These are phyloP conservation scores for Ophiostoma sp. DNA, from an alignment of 2,329 filamentous ascomycete species.

Conservation along the genomic window DNA sequence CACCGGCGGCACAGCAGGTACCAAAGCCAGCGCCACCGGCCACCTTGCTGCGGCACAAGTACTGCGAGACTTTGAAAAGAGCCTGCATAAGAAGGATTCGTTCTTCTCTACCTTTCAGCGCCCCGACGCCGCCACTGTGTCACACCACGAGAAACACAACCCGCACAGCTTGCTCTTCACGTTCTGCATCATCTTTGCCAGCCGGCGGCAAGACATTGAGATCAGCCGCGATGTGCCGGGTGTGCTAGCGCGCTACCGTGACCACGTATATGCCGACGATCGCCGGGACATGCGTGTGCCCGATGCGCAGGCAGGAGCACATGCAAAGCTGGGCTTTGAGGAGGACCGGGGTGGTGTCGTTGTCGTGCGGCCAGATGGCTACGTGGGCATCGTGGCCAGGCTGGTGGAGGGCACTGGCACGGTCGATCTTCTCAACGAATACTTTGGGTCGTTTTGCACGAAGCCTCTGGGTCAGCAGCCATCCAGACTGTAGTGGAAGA, in stretches of 20 bases:
- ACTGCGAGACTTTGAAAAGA: conserved; percentile 62
- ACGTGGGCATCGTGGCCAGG: conserved; percentile 70
- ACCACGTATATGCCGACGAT: conserved; percentile 84
- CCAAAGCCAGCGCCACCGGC: conserved; percentile 49
- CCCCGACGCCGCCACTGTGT: conserved; percentile 55
- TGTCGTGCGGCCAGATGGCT: conserved; percentile 80
- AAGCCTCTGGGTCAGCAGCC: conserved; percentile 47
- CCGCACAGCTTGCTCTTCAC: conserved; percentile 81
- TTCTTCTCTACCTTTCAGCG: conserved; percentile 67
- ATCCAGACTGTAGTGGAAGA: conserved; percentile 35
- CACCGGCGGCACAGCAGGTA: background rate
- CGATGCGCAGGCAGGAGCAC: conserved; percentile 65
- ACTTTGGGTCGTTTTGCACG: conserved; percentile 68
- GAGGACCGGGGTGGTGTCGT: conserved; percentile 70
- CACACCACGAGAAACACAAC: conserved; percentile 75
- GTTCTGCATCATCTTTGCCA: conserved; percentile 68
- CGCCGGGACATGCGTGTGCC: conserved; percentile 65
- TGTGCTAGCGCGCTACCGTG: conserved; percentile 66
- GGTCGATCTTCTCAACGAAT: conserved; percentile 71
- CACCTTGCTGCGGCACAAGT: conserved; percentile 54
- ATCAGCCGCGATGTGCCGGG: conserved; percentile 65
- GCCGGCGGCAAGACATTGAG: conserved; percentile 62
- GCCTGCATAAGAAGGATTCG: conserved; percentile 59
- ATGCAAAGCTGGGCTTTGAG: conserved; percentile 79
- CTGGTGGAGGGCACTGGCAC: conserved; percentile 73